Conservation (phyloP, 192 early-diverging fungal species). For the Backusella liffmaniae region DNA sequence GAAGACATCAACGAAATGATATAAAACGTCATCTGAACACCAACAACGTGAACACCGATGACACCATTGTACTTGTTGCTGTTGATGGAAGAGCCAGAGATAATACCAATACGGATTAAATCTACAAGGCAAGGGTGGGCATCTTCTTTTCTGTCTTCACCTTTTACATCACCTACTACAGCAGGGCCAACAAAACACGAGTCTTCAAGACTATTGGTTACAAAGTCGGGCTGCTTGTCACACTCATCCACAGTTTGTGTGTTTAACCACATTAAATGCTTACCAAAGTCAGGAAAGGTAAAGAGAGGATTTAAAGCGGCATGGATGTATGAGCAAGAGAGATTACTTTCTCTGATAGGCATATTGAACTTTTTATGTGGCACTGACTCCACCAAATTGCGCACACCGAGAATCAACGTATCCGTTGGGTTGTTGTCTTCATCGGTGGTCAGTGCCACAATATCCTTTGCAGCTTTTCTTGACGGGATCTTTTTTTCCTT, state of each 20-base stretch:
- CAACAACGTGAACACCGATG: neutral
- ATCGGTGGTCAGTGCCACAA: neutral
- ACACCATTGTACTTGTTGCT: neutral
- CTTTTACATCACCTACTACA: neutral
- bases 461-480: neutral
- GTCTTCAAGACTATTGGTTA: no score
- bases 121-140: neutral
- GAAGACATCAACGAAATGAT: neutral
- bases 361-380: neutral
- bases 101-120: neutral
- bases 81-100: neutral
- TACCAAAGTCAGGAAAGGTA: no score
- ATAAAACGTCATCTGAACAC: neutral
- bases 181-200: neutral
- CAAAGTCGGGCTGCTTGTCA: no score
- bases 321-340: neutral
- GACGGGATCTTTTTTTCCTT: neutral
- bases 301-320: no score
- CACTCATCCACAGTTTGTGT: no score
- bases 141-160: neutral
- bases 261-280: no score
- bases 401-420: neutral
- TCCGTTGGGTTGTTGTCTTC: neutral
- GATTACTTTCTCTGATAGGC: neutral
- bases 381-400: neutral